Evolutionary conservation across 2,329 filamentous ascomycete species (phyloP).

Genomic region (Penicillium decumbens): DNA sequence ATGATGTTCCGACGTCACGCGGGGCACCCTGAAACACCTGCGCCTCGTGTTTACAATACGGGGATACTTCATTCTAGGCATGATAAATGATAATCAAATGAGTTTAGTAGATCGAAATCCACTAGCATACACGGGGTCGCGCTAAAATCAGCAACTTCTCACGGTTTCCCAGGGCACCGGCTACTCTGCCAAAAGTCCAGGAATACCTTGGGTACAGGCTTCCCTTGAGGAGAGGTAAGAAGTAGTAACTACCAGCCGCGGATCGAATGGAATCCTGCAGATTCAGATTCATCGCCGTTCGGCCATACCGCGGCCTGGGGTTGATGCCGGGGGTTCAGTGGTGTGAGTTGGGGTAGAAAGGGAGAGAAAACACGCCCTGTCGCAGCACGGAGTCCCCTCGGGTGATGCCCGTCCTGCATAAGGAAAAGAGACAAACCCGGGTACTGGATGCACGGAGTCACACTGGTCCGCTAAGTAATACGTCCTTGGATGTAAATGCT

Average conservation of each 20-base stretch:
- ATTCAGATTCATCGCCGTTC: constrained; percentile 9
- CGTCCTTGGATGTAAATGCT: constrained; percentile 11
- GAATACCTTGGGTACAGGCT: not conserved
- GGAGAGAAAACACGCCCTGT: constrained; percentile 13
- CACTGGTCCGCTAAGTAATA: constrained; percentile 13
- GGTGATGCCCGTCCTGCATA: constrained; percentile 14
- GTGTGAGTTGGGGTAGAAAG: constrained; percentile 1
- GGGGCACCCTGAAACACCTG: constrained; percentile 10
- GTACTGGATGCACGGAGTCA: constrained; percentile 19
- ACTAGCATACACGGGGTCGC: constrained; percentile 1
- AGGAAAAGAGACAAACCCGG: constrained; percentile 19
- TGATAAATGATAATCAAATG: not conserved
- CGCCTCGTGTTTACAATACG: not conserved
- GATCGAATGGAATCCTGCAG: constrained; percentile 12
- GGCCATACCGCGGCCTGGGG: constrained; percentile 5
- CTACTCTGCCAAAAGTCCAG: not conserved
- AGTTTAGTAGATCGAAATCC: constrained; percentile 7
- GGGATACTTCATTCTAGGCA: not conserved
- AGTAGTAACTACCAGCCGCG: constrained; percentile 7
- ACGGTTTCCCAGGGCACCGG: not conserved
- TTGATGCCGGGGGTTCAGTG: constrained; percentile 12
- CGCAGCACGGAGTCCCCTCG: constrained; percentile 10
- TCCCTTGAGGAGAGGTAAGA: not conserved
- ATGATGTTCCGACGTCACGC: constrained; percentile 20
- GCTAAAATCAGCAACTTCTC: constrained; percentile 6